These are phyloP conservation scores for Platanthera guangdongensis DNA, from an alignment of 106 monocot genomes.

Conservation along the genomic window DNA sequence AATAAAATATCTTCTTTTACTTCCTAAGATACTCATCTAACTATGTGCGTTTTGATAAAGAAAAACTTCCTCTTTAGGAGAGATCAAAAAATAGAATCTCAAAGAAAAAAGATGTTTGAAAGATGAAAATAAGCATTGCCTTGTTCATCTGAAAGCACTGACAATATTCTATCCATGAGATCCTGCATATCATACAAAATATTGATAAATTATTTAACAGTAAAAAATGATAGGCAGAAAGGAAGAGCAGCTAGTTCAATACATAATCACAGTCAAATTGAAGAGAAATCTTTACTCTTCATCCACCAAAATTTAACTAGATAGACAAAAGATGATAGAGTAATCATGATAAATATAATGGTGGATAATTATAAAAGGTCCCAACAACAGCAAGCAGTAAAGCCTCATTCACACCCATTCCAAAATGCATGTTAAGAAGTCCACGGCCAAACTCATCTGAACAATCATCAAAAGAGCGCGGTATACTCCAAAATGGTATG, in stretches of 20 bases:
- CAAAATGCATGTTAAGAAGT: background rate
- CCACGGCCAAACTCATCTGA: background rate
- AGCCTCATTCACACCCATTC: background rate
- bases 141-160: conserved; percentile 71
- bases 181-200: conserved; percentile 42
- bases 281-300: background rate
- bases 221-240: conserved; percentile 1
- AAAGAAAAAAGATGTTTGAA: background rate
- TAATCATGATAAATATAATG: background rate
- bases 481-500: too few relatives aligned
- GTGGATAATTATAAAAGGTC: background rate
- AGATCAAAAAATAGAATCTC: background rate
- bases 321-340: background rate
- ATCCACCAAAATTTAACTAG: background rate
- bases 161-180: conserved; percentile 69
- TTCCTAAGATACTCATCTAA: background rate
- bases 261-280: background rate
- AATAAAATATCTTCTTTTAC: background rate
- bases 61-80: background rate
- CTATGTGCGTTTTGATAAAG: background rate
- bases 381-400: background rate
- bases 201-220: background rate
- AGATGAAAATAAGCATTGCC: conserved; percentile 30
- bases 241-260: background rate
- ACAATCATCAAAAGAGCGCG: background rate